Evolutionary conservation across 306 rosid genomes (phyloP).

Genomic region (Geum urbanum): DNA sequence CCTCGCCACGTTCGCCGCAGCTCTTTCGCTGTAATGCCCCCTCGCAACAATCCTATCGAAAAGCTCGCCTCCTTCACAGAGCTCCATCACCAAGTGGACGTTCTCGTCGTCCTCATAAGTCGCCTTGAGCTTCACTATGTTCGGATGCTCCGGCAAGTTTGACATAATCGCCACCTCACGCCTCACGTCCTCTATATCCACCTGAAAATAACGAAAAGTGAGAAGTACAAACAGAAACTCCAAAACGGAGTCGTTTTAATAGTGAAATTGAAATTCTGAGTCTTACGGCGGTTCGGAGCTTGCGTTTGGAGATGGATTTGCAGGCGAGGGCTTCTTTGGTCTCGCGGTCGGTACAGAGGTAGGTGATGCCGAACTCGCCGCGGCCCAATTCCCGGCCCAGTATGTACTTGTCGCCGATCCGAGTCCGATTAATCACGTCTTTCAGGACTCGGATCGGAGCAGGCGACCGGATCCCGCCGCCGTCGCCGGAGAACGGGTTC

Average conservation of each 20-base stretch:
- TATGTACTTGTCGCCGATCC: slow-evolving; percentile 80
- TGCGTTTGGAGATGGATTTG: slow-evolving; percentile 89
- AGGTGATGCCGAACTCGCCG: slow-evolving; percentile 96
- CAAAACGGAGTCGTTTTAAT: no score
- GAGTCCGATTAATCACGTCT: slow-evolving; percentile 65
- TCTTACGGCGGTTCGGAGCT: slow-evolving; percentile 62
- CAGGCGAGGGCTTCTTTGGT: slow-evolving; percentile 81
- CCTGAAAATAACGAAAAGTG: slow-evolving; percentile 19
- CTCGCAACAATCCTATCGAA: slow-evolving; percentile 84
- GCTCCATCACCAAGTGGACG: slow-evolving; percentile 89
- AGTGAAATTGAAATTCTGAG: no score
- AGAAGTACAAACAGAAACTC: not conserved
- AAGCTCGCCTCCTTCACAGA: slow-evolving; percentile 76
- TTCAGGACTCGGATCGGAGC: slow-evolving; percentile 85
- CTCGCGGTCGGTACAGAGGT: slow-evolving; percentile 84
- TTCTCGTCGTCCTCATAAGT: slow-evolving; percentile 74
- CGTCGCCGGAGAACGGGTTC: slow-evolving; percentile 56
- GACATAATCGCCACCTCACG: slow-evolving; percentile 89
- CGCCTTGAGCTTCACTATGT: slow-evolving; percentile 65
- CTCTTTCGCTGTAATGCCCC: slow-evolving; percentile 81
- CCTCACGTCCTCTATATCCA: slow-evolving; percentile 76
- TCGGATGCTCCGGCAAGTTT: slow-evolving; percentile 68
- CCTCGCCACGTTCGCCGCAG: slow-evolving; percentile 71
- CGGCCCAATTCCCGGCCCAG: slow-evolving; percentile 93
- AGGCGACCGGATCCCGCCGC: slow-evolving; percentile 38